Evolutionary conservation across 2,329 filamentous ascomycete genomes (phyloP), one percentile per base, ranked within the genome.

Genomic region (Pseudocercospora pini-densiflorae): DNA sequence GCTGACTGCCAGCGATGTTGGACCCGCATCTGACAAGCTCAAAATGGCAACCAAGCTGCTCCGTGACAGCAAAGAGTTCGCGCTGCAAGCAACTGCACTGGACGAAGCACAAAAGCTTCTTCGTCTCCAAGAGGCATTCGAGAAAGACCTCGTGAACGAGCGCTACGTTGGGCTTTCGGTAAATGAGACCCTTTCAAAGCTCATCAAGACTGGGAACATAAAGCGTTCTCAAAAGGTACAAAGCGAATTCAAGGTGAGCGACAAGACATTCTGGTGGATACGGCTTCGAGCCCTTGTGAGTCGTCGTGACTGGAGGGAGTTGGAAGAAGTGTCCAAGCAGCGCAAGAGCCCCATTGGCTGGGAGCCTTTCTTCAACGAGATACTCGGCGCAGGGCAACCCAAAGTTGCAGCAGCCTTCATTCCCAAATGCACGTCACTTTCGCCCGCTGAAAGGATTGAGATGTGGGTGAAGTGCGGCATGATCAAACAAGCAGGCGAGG

Each of bases 391-490:
- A 1, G 95, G 95, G 54, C 98, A 98, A 76, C 90, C 92, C 5
- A 91, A 94, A 68, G 85, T 97, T 16, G 95, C 95, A 1, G 87
- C 90, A 0, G 79, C 88, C 5, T 98, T 97, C 79, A 89, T 98
- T 60, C 89, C 92, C 2, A 98, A 98, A 79, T 97, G 94, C 81
- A 90, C 89, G 16, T 84, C 85, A 63, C 78, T 96, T 55, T 86
- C 89, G 53, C 83, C 87, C 0, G 85, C 87, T 2, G 91, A 93
- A 73, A 84, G 90, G 3, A 90, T 97, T 63, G 87, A 90, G 71
- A 97, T 99, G 94, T 99, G 94, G 86, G 89, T 97, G 74, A 97
- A 97, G 81, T 98, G 95, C 78, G 94, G 94, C 19, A 88, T 97
- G 89, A 84, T 93, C 53, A 87, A 91, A 29, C 93, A 92, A 80